Evolutionary conservation across 805 yeast genomes (phyloP).

Genomic region (Saturnispora serradocipensis): DNA sequence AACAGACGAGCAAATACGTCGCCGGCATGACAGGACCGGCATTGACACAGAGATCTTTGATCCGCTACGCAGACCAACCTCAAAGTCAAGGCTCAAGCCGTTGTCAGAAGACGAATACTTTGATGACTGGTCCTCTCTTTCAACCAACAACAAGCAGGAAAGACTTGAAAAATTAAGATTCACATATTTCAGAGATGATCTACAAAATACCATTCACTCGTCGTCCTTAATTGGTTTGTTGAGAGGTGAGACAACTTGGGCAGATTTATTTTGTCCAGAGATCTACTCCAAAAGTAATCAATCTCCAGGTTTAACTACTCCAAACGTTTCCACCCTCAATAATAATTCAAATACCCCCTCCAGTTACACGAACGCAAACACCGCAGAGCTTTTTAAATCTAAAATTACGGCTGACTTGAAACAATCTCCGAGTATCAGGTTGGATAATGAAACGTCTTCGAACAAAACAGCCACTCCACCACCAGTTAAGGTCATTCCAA

Average conservation of each 20-base stretch:
- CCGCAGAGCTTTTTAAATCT: neutral
- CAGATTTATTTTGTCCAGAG: slow-evolving; percentile 49
- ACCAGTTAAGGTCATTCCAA: neutral
- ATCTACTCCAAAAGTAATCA: slow-evolving; percentile 22
- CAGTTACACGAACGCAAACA: neutral
- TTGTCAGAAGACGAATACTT: slow-evolving; percentile 7
- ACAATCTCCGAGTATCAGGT: neutral
- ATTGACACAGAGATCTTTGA: neutral
- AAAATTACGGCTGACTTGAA: neutral
- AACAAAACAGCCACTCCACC: neutral
- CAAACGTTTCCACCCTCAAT: neutral
- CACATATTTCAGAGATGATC: slow-evolving; percentile 86
- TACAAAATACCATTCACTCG: slow-evolving; percentile 83
- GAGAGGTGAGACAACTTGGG: slow-evolving; percentile 42
- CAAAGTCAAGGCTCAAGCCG: neutral
- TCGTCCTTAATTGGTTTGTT: slow-evolving; percentile 78
- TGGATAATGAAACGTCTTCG: neutral
- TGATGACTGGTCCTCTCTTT: slow-evolving; percentile 9
- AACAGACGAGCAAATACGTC: slow-evolving; percentile 3
- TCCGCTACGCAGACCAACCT: neutral
- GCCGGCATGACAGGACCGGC: neutral
- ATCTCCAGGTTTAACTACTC: neutral
- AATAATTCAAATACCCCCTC: neutral
- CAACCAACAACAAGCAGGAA: slow-evolving; percentile 11
- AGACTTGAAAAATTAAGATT: slow-evolving; percentile 54